Conservation (phyloP, 371 early-diverging fungal species). For the Mucor indicus region DNA sequence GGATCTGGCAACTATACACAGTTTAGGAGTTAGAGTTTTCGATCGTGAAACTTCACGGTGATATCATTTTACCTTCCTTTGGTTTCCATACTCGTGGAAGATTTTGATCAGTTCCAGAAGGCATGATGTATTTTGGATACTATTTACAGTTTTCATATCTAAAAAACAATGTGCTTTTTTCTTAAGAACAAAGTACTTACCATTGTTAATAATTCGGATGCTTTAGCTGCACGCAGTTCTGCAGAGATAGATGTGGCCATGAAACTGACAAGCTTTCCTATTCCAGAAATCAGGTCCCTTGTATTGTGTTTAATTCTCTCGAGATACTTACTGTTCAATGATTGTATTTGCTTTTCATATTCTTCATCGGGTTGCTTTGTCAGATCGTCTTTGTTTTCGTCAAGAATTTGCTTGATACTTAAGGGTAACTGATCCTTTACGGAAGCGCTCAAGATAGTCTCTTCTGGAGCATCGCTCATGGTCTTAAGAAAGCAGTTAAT, state of each 20-base stretch:
- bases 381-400: constrained; percentile 12
- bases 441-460: constrained; percentile 18
- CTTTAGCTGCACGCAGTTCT: constrained; percentile 32
- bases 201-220: constrained; percentile 47
- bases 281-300: not conserved
- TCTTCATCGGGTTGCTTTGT: constrained; percentile 17
- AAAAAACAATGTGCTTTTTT: not conserved
- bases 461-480: constrained; percentile 7
- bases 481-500: constrained; percentile 9
- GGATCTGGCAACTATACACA: constrained; percentile 24
- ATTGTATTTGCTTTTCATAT: constrained; percentile 24
- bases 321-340: constrained; percentile 21
- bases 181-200: no score
- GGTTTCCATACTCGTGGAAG: constrained; percentile 44
- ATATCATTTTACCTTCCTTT: constrained; percentile 26
- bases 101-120: constrained; percentile 9
- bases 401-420: constrained; percentile 29
- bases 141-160: not conserved
- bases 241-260: constrained; percentile 47
- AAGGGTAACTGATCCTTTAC: constrained; percentile 20
- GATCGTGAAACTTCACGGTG: not conserved
- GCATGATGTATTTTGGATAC: constrained; percentile 36
- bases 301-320: not conserved
- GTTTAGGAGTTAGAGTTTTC: not conserved
- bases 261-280: constrained; percentile 21